A percentile compares a stretch with the other conserved stretches of the same genome.
These are phyloP conservation scores for Phytophthora nicotianae DNA, from an alignment of 352 stramenopile species.

Conservation along the genomic window DNA sequence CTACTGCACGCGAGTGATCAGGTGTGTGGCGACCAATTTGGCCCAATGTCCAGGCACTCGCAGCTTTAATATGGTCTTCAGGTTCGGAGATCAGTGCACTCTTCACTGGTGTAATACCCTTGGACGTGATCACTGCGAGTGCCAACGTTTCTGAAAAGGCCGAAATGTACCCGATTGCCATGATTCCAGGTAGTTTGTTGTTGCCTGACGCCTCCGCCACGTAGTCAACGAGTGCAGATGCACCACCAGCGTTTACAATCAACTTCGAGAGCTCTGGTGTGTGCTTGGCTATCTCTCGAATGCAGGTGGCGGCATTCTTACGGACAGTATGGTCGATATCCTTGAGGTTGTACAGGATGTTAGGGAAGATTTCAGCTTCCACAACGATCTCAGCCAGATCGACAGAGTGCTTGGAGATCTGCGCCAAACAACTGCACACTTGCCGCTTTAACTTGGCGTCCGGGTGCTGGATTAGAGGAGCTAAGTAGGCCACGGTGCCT, in stretches of 20 bases:
- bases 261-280: conserved; percentile 95
- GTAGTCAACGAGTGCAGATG: conserved; percentile 94
- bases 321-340: conserved; percentile 94
- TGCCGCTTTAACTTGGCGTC: conserved; percentile 95
- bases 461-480: conserved; percentile 92
- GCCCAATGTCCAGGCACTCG: conserved; percentile 94
- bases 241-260: conserved; percentile 95
- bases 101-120: conserved; percentile 93
- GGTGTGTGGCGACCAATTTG: conserved; percentile 95
- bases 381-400: conserved; percentile 96
- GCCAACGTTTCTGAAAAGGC: conserved; percentile 95
- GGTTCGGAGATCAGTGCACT: conserved; percentile 92
- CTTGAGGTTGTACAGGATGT: conserved; percentile 95
- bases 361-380: conserved; percentile 96
- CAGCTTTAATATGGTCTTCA: conserved; percentile 96
- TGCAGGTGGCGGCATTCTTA: conserved; percentile 96
- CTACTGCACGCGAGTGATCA: conserved; percentile 92
- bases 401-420: conserved; percentile 96
- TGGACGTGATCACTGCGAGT: conserved; percentile 94
- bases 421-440: conserved; percentile 91
- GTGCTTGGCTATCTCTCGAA: conserved; percentile 95
- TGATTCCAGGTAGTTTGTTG: conserved; percentile 94
- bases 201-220: conserved; percentile 91
- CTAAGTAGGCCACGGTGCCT: conserved; percentile 93
- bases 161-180: conserved; percentile 96